Evolutionary conservation across 1,284 basidiomycete genomes (phyloP), one percentile per base, ranked within the genome.

Genomic region (Malassezia equina): DNA sequence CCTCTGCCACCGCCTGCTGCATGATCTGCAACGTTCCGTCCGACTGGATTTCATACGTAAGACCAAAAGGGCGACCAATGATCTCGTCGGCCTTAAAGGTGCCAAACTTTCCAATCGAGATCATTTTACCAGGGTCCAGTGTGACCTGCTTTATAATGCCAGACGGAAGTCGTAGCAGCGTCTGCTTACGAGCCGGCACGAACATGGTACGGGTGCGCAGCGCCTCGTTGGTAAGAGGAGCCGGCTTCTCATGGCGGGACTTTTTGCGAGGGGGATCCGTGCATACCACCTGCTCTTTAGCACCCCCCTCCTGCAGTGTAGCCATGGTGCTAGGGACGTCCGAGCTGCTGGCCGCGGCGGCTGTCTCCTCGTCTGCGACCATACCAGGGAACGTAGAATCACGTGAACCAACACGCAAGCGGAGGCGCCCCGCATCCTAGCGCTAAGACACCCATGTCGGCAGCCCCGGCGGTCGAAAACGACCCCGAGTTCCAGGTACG

Each of bases 81-180:
- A 75, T 52, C 23, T 69, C 63, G 44, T 72, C 64, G 7, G 69
- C 62, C 19, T 61, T 47, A 51, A 75, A 75, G 31, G 56, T 57
- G 17, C 73, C 73, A 45, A 75, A 73, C 50, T 75, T 75, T 44
- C 73, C 73, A 32, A 75, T 60, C 25, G 60, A 65, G 17, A 75
- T 63, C 24, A 61, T 60, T 33, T 64, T 66, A 29, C 64, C 65
- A 2, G 60, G 63, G 17, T 61, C 43, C 33, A 70, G 60, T 42
- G 59, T 59, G 17, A 69, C 63, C 15, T 66, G 55, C 50, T 72
- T 73, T 19, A 64, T 61, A 15, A 66, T 62, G 4, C 63, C 68
- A 0, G 64, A 70, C 0, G 70, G 68, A 34, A 73, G 52, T 31
- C 64, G 64, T 27, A 73, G 58, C 13, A 71, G 55, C 31, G 65